phyloP scores from a whole-genome alignment of 2,329 filamentous ascomycete species.

The Diplodia sapinea region DNA sequence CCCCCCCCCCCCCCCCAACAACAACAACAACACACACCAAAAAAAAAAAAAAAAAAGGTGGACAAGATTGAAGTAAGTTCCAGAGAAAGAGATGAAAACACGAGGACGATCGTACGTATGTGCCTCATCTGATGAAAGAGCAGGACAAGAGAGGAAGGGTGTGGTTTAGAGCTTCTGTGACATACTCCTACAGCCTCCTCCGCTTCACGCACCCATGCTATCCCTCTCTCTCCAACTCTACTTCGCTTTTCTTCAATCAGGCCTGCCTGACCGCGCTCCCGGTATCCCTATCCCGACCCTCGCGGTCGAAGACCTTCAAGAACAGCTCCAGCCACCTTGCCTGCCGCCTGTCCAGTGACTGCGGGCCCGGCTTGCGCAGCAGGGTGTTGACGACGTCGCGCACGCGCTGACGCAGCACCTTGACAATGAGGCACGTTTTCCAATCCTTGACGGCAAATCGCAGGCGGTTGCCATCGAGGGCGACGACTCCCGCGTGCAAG shows the following conservation, averaged over 20 bases:
- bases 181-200: no score
- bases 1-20: no score
- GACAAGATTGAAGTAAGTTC: no score
- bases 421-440: constrained; percentile 90
- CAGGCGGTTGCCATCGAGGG: constrained; percentile 85
- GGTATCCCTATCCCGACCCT: constrained; percentile 8
- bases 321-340: constrained; percentile 50
- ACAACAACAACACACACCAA: no score
- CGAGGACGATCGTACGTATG: no score
- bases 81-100: no score
- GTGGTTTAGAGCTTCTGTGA: no score
- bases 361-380: constrained; percentile 63
- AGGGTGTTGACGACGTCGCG: constrained; percentile 75
- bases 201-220: not conserved
- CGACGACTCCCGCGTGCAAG: constrained; percentile 85
- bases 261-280: constrained; percentile 12
- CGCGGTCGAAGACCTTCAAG: constrained; percentile 27
- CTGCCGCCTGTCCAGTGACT: constrained; percentile 46
- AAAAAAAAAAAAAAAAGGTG: no score
- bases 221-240: no score
- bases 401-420: constrained; percentile 74
- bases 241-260: not conserved
- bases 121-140: no score
- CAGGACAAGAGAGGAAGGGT: no score
- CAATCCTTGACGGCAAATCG: constrained; percentile 85